Evolutionary conservation across 2,329 filamentous ascomycete genomes (phyloP).

Genomic region (Fonsecaea multimorphosa): DNA sequence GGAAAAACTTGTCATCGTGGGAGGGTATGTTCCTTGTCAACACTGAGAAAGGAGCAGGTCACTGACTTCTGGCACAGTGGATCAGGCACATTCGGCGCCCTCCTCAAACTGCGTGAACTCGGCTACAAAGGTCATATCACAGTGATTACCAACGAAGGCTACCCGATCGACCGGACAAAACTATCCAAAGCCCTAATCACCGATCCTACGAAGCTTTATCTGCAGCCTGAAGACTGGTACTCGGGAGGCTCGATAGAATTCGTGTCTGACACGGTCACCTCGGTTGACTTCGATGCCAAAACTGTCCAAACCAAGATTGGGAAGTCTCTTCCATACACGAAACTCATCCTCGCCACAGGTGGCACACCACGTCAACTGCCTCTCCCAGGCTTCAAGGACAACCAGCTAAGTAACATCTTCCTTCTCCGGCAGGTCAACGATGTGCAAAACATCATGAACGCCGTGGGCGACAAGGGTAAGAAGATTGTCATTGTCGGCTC

Average conservation of each 20-base stretch:
- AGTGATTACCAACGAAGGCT: slow-evolving; percentile 81
- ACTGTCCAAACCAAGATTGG: slow-evolving; percentile 76
- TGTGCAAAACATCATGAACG: slow-evolving; percentile 75
- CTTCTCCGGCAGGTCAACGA: slow-evolving; percentile 78
- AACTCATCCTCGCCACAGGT: slow-evolving; percentile 88
- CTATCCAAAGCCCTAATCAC: slow-evolving; percentile 90
- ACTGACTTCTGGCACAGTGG: slow-evolving; percentile 59
- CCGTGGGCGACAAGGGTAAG: slow-evolving; percentile 79
- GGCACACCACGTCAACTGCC: slow-evolving; percentile 78
- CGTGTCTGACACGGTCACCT: slow-evolving; percentile 67
- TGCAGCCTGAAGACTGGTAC: slow-evolving; percentile 79
- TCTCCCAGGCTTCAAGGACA: slow-evolving; percentile 75
- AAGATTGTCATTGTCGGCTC: slow-evolving; percentile 92
- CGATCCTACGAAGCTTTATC: slow-evolving; percentile 77
- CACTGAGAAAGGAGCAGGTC: slow-evolving; percentile 12
- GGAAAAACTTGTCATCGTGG: slow-evolving; percentile 81
- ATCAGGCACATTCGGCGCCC: slow-evolving; percentile 78
- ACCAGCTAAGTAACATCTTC: slow-evolving; percentile 82
- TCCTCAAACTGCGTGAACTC: slow-evolving; percentile 81
- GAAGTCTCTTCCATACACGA: slow-evolving; percentile 76
- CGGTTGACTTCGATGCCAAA: slow-evolving; percentile 76
- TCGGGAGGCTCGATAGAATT: slow-evolving; percentile 64
- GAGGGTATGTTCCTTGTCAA: slow-evolving; percentile 58
- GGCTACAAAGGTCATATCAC: slow-evolving; percentile 83
- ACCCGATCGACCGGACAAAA: slow-evolving; percentile 92